Evolutionary conservation across 2,329 filamentous ascomycete species (phyloP), one percentile per base, ranked within the genome.

Genomic region (Xylariaceae sp.): DNA sequence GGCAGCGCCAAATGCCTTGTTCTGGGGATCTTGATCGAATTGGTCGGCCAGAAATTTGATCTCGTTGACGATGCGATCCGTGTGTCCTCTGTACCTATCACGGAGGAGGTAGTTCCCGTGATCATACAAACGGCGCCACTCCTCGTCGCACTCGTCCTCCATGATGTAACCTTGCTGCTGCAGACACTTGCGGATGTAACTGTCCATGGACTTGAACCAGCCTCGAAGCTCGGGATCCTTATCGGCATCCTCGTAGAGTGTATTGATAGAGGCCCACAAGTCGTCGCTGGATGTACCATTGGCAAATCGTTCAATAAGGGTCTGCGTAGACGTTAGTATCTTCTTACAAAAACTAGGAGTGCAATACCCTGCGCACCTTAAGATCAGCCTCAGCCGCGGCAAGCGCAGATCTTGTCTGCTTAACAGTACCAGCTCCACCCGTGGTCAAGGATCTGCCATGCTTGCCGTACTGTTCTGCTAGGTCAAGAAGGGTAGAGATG

Each of bases 101-200:
- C 92, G 91, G 47, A 97, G 84, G 8, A 99, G 83, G 70, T 88
- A 93, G 62, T 88, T 86, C 53, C 94, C 94, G 52, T 89, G 82
- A 59, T 97, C 92, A 65, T 94, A 91, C 23, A 99, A 79, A 8
- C 79, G 77, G 69, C 95, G 87, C 90, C 92, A 97, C 67, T 96
- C 86, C 6, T 85, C 77, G 59, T 82, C 93, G 35, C 91, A 90
- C 13, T 79, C 76, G 27, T 97, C 91, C 55, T 93, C 85, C 65
- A 97, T 83, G 62, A 97, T 88, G 71, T 89, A 99, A 18, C 94
- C 94, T 74, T 96, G 88, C 76, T 97, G 85, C 67, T 94, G 83
- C 13, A 99, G 81, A 65, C 87, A 91, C 70, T 85, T 88, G 66
- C 92, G 89, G 62, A 97, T 82, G 71, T 91, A 97, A 0, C 69